Evolutionary conservation across 2,329 filamentous ascomycete species (phyloP), one percentile per base, ranked within the genome.

Genomic region (Pseudogymnoascus sp.): DNA sequence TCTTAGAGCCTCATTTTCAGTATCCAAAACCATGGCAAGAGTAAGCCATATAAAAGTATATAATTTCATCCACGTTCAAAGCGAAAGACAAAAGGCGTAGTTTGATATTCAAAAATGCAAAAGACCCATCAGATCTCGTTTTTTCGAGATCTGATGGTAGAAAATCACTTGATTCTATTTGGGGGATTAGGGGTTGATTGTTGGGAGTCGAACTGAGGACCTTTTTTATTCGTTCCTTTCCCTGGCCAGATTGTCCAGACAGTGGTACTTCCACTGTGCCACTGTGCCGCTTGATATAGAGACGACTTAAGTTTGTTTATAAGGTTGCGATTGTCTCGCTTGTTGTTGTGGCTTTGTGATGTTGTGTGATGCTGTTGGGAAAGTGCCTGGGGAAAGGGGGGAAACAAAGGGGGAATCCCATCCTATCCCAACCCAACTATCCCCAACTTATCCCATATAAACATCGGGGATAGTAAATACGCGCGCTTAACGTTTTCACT

Each of bases 191-290:
- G 9, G 32, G n/a, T 30, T 54, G 43, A 12, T 16, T 30, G 25
- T 4, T 32, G 25, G 43, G 43, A 54, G 43, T 54, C 43, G 25
- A 54, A 54, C 9, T 54, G n/a, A 25, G 25, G 11, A n/a, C 43
- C 12, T 35, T 32, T 54, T 30, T 30, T 47, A 32, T 54, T 32
- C 43, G 18, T 54, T 54, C 43, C 43, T 12, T 18, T 4, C 25
- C 25, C 43, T 54, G 43, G 43, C 25, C 43, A 54, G 43, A 54
- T 54, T 54, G 43, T 54, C 43, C 43, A 30, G 43, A 54, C 25
- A 54, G 25, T 54, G 43, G 43, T 30, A 12, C 43, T 54, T 54
- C 47, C 28, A 54, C n/a, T 54, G 47, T 9, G 47, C 47, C 47
- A 54, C 28, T 54, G 47, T 54, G 47, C 47, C 28, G 47, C 28